Base-by-base conservation (phyloP, 768 basidiomycete species). In the Clathrus columnatus region DNA sequence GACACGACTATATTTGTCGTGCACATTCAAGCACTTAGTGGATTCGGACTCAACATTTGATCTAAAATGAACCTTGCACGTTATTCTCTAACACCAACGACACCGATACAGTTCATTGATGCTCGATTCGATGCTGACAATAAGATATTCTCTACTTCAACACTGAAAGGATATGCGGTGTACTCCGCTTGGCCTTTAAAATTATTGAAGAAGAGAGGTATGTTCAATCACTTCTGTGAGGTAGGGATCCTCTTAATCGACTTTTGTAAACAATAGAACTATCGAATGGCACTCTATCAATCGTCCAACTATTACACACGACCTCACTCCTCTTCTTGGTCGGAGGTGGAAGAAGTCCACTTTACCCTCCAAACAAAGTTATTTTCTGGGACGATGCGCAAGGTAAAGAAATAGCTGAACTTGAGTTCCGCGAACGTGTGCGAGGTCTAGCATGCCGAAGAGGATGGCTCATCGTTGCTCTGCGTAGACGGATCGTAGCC, bases 301-400 rank as follows among this genome's bases (percentile, higher is more conserved):
- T 79, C 23, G 86, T 80, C 17, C 76, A 89, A 14, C 91, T 91
- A 2, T 71, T 90, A 54, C 89, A 93, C 64, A 78, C 83, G 10
- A 84, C 89, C 10, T 91, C 89, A 57, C 72, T 94, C 20, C 74
- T 93, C 48, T 91, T 92, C 68, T 81, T 94, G 47, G 75, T 92
- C 53, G 91, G 91, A 48, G 91, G 91, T 45, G 90, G 91, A 36
- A 79, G 83, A 53, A 91, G 87, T 67, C 91, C 91, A 27, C 78
- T 85, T 8, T 94, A 92, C 69, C 87, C 92, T 26, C 87, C 86
- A 26, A 94, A 94, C 71, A 94, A 95, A 72, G 87, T 93, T 52
- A 76, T 94, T 60, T 67, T 95, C 51, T 94, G 90, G 90, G 87
- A 94, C 68, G 91, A 91, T 69, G 78, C 76, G 2, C 70, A 79